phyloP scores from a whole-genome alignment of 176 grass and related monocot genomes.

The Rhynchospora tenuis region DNA sequence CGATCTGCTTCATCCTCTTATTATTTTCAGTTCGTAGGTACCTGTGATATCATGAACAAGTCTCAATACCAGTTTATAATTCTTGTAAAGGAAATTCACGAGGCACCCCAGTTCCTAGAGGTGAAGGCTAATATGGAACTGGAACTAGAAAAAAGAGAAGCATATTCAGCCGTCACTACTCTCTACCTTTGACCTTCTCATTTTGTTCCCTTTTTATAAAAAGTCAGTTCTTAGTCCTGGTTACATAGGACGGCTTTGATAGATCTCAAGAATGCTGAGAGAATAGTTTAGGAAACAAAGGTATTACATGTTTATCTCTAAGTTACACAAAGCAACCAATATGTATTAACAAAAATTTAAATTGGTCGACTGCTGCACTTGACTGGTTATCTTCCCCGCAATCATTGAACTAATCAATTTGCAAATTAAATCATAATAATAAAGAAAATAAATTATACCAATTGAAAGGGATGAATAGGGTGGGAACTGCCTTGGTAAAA shows the following conservation, averaged over 20 bases:
- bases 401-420: neutral
- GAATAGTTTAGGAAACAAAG: neutral
- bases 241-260: neutral
- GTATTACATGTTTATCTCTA: too few species aligned
- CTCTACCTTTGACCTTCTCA: neutral
- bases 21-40: conserved; percentile 32
- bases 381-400: neutral
- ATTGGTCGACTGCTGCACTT: neutral
- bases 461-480: conserved; percentile 38
- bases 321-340: too few species aligned
- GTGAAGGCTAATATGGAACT: neutral
- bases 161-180: neutral
- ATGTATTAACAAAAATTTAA: neutral
- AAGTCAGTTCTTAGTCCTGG: neutral
- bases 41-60: neutral
- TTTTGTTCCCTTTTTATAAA: neutral
- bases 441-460: conserved; percentile 20
- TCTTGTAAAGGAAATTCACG: neutral
- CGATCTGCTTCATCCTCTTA: conserved; percentile 3
- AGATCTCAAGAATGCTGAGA: neutral
- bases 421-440: neutral
- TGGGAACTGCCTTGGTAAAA: conserved; percentile 13
- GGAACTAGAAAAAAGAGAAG: neutral
- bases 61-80: neutral
- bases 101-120: neutral